Base-by-base conservation (phyloP, 805 yeast species). In the Yarrowia keelungensis region DNA sequence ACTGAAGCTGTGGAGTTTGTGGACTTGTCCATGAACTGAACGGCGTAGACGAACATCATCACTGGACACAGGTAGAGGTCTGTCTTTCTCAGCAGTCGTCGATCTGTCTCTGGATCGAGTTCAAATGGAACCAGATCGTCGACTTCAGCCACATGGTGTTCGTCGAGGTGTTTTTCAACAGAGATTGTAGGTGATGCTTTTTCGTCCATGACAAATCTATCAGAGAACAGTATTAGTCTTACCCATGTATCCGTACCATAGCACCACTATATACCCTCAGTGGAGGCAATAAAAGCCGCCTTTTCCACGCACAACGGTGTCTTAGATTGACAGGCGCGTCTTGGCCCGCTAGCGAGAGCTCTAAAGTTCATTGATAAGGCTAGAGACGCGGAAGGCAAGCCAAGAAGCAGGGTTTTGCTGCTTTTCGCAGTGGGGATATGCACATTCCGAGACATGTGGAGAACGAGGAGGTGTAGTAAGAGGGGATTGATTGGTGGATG, bases 11-110 rank as follows among this genome's bases (percentile, higher is more conserved):
- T 38, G 26, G 58, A 36, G 42, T 36, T 51, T 15, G 58, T 38
- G 0, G 58, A 36, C 58, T 51, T 51, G 43, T 51, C 58, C 58
- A 51, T 51, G 58, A 51, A 51, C 43, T 51, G 58, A 8, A 51
- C 58, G 1, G 43, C 43, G 32, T 51, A 51, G 43, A 51, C 58
- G 16, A 51, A 51, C 58, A 51, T 51, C 58, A 51, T 51, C n/a
- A 51, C 32, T 16, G 58, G 58, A 38, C 43, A 36, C 11, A 51
- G 58, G n/a, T 51, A 51, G n/a, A 51, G 42, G 32, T 51, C 58
- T 9, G 58, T 51, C 12, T 51, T 51, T 16, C 58, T 36, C 12
- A 51, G 42, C 15, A 51, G 58, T 2, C 58, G 58, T 36, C 58
- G 26, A 16, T 51, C 58, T 11, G 58, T 51, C 43, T 51, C 58